These are phyloP conservation scores for Mortierella sp. DNA, from an alignment of 371 early-diverging fungal genomes.

Conservation along the genomic window DNA sequence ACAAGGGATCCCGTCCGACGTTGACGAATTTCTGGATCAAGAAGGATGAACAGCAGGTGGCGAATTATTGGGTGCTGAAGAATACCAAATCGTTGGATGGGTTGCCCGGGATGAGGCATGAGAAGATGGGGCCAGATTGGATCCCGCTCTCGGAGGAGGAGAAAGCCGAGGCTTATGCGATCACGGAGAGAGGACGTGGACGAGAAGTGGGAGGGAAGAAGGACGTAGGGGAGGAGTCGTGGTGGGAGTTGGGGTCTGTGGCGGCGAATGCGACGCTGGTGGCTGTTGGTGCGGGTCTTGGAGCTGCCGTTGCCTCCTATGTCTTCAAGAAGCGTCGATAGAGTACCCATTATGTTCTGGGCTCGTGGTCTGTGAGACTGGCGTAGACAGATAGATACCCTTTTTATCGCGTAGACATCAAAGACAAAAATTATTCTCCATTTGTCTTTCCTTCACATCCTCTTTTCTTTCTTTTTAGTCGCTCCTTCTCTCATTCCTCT, in stretches of 20 bases:
- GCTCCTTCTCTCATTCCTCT: background rate
- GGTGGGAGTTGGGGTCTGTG: background rate
- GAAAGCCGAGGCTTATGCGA: no score
- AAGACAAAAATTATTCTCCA: no score
- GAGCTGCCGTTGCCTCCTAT: background rate
- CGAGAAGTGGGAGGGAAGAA: background rate
- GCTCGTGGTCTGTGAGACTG: no score
- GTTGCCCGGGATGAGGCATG: constrained; percentile 33
- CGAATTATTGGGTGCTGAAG: constrained; percentile 37
- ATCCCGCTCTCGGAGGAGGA: background rate
- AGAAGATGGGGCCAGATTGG: constrained; percentile 27
- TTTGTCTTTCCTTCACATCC: background rate
- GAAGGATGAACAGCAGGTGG: constrained; percentile 31
- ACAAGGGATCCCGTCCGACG: constrained; percentile 54
- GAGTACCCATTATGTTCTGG: background rate
- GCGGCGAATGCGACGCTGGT: background rate
- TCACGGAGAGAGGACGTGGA: background rate
- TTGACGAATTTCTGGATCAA: constrained; percentile 43
- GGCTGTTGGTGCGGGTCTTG: background rate
- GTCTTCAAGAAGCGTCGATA: background rate
- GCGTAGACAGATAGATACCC: no score
- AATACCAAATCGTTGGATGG: constrained; percentile 54
- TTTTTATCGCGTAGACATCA: no score
- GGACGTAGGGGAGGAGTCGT: background rate
- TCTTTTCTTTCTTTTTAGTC: background rate